A percentile compares a stretch with the other conserved stretches of the same genome.
These are phyloP conservation scores for Colletotrichum lupini DNA, from an alignment of 2,329 filamentous ascomycete genomes.

Conservation along the genomic window DNA sequence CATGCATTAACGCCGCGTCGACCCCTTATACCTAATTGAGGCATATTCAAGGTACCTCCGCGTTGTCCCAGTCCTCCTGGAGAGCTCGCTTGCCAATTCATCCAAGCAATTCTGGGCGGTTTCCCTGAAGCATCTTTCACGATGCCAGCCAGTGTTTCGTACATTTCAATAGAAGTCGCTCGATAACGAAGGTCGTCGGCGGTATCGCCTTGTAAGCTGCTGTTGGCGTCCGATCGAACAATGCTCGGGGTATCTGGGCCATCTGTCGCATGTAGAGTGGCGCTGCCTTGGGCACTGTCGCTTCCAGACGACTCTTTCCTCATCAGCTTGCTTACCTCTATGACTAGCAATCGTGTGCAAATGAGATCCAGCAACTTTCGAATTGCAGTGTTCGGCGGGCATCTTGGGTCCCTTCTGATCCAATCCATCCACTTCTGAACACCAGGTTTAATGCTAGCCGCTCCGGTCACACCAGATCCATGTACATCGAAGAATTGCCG, in stretches of 20 bases:
- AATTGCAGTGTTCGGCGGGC: not conserved
- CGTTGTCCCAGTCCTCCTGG: not conserved
- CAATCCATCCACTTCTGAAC: conserved; percentile 12
- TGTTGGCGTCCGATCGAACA: not conserved
- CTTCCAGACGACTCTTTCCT: not conserved
- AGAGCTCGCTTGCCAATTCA: not conserved
- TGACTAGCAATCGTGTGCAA: not conserved
- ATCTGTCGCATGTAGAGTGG: not conserved
- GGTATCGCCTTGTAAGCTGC: not conserved
- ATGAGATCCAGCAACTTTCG: not conserved
- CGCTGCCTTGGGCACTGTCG: not conserved
- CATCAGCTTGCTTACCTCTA: not conserved
- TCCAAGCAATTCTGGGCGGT: not conserved
- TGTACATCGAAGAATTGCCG: conserved; percentile 1
- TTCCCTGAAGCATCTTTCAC: accelerated
- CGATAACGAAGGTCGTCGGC: not conserved
- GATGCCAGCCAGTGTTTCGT: not conserved
- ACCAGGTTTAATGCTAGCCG: not conserved
- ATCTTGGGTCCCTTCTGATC: not conserved
- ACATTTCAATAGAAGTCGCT: not conserved
- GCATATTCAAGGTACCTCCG: not conserved
- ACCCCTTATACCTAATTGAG: not conserved
- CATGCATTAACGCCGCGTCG: not conserved
- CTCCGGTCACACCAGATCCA: not conserved
- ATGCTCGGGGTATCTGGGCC: not conserved